Base-by-base conservation (phyloP, 2,329 filamentous ascomycete species). In the Pseudogymnoascus sp. region DNA sequence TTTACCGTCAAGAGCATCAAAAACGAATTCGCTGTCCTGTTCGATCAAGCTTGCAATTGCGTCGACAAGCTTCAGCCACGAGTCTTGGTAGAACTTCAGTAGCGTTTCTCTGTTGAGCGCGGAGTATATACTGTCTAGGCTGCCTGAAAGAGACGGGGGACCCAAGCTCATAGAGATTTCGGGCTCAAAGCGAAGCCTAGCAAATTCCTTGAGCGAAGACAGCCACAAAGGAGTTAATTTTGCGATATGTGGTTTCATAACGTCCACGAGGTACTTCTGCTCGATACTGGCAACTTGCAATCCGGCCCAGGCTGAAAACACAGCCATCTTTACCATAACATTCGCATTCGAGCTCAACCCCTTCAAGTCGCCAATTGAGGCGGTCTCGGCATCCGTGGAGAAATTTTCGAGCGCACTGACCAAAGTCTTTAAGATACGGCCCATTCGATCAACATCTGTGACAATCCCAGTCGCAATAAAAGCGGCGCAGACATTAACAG, bases 381-480 rank as follows among this genome's bases (percentile, higher is more conserved):
- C 91, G 46, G 88, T 89, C 70, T 96, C 90, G 0, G 84, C 81
- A 66, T 96, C 90, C 53, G 83, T 86, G 2, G 91, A 91, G 71
- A 98, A 96, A 75, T 93, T 96, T 71, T 98, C 93, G 1, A 99
- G 82, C 0, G 93, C 93, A 46, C 89, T 88, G 5, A 97, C 90
- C 2, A 99, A 82, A 0, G 96, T 89, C 77, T 97, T 98, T 63
- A 99, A 82, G 61, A 99, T 99, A 63, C 95, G 89, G 22, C 95
- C 95, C 95, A 99, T 99, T n/a, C 95, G 87, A 69, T 99, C 96
- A 7, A 98, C 87, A 75, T 98, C 95, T 0, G 92, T 97, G 7
- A 99, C 95, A 62, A 99, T 98, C 12, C 95, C 95, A 0, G 93
- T 97, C 0, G 93, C 90, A 71, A 99, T 96, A 76, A 99, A 99